Evolutionary conservation across 495 filamentous ascomycete genomes (phyloP).

Genomic region (Trichoderma gamsii): DNA sequence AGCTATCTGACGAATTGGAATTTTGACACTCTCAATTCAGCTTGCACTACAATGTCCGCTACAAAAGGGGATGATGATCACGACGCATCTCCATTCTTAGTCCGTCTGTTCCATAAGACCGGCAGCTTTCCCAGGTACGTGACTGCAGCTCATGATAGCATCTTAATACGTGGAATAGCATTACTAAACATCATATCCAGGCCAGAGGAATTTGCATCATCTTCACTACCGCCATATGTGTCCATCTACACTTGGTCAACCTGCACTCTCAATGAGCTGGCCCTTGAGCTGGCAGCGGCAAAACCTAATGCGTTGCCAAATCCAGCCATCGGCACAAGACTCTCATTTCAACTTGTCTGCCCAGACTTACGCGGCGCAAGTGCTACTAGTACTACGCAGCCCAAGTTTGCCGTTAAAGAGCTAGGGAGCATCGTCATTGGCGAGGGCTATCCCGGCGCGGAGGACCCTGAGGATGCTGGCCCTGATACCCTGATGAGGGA

Average conservation of each 20-base stretch:
- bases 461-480: background rate
- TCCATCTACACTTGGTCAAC: slow-evolving; percentile 85
- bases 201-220: slow-evolving; percentile 58
- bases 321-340: slow-evolving; percentile 70
- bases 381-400: slow-evolving; percentile 34
- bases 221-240: slow-evolving; percentile 58
- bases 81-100: slow-evolving; percentile 71
- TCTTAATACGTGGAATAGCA: background rate
- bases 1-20: background rate
- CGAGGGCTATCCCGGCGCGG: slow-evolving; percentile 46
- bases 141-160: slow-evolving; percentile 19
- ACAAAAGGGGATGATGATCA: background rate
- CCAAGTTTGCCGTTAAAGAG: slow-evolving; percentile 66
- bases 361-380: slow-evolving; percentile 56
- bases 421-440: slow-evolving; percentile 77
- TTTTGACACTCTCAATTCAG: background rate
- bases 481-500: background rate
- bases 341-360: slow-evolving; percentile 82
- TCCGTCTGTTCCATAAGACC: slow-evolving; percentile 80
- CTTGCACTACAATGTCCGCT: background rate
- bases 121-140: slow-evolving; percentile 65
- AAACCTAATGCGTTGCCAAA: slow-evolving; percentile 53
- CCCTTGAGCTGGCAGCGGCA: slow-evolving; percentile 49
- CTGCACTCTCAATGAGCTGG: slow-evolving; percentile 78
- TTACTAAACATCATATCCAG: slow-evolving; percentile 30